A percentile compares a stretch with the other conserved stretches of the same genome.
phyloP scores from a whole-genome alignment of 495 filamentous ascomycete genomes.

The Trichoderma reesei region DNA sequence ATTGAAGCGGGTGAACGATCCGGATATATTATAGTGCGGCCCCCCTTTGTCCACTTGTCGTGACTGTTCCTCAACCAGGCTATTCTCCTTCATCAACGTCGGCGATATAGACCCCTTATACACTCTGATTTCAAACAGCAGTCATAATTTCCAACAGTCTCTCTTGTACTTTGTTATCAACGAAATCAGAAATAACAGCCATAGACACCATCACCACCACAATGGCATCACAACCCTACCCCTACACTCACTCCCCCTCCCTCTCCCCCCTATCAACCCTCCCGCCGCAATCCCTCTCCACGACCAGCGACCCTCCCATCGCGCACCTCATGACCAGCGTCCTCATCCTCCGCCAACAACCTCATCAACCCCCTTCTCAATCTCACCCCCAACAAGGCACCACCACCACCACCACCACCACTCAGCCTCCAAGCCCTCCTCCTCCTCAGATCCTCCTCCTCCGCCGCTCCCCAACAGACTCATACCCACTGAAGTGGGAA shows the following conservation, averaged over 20 bases:
- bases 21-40: not conserved
- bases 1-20: not conserved
- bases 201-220: not conserved
- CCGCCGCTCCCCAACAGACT: not conserved
- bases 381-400: not conserved
- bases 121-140: not conserved
- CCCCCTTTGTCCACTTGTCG: not conserved
- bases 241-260: not conserved
- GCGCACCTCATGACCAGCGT: conserved; percentile 7
- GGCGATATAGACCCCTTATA: not conserved
- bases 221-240: not conserved
- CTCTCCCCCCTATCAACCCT: not conserved
- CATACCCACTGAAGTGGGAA: conserved; percentile 23
- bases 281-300: not conserved
- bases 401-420: too few species aligned
- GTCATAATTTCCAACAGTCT: not conserved
- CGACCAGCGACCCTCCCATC: not conserved
- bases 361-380: not conserved
- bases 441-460: conserved; percentile 8
- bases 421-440: not conserved
- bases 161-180: not conserved
- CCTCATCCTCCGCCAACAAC: conserved; percentile 4
- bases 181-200: not conserved
- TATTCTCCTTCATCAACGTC: too few species aligned
- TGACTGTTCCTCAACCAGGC: not conserved